Evolutionary conservation across 2,329 filamentous ascomycete species (phyloP), one percentile per base, ranked within the genome.

Genomic region (Periconia sp.): DNA sequence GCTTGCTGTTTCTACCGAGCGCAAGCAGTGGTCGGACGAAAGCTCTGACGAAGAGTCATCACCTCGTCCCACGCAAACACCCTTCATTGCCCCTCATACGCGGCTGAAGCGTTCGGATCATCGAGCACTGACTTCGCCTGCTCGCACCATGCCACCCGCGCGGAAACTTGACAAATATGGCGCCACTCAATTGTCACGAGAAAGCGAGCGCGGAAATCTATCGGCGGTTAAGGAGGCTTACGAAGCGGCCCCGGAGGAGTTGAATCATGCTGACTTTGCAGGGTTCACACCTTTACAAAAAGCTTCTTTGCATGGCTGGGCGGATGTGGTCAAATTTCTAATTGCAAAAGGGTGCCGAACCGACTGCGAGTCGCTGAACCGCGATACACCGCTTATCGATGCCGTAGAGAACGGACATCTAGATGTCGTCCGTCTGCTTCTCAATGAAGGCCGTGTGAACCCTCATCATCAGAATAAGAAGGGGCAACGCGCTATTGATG

Each of bases 261-360:
- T 97, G 50, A 90, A 99, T 63, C 84, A 92, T 53, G 86, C 90
- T 20, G 94, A 99, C 69, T 95, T 96, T 70, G 94, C 94, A 14
- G 91, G 91, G n/a, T 97, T 97, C 66, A 95, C 93, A 1, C 94
- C 94, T 20, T 80, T 99, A 33, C 94, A 99, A 73, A 94, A 96
- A 60, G 93, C 94, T 33, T 87, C 92, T 31, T 81, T 99, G 53
- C 89, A 94, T 67, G 94, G 94, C 7, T 90, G 88, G 71, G 87
- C 87, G 31, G 85, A 94, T 50, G 92, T 97, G 52, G 94, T 97
- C 40, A 87, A 90, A 69, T 88, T 96, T 49, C 78, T 99, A 40
- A 86, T 99, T 57, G 85, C 90, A 9, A 87, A 91, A 57, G 90
- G 91, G 33, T 96, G 92, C 74, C 88, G 90, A 51, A 82, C 94